Percentiles rank a stretch among this genome's conserved stretches.
phyloP scores from a whole-genome alignment of 371 early-diverging fungal genomes.

The Nematocida displodere region DNA sequence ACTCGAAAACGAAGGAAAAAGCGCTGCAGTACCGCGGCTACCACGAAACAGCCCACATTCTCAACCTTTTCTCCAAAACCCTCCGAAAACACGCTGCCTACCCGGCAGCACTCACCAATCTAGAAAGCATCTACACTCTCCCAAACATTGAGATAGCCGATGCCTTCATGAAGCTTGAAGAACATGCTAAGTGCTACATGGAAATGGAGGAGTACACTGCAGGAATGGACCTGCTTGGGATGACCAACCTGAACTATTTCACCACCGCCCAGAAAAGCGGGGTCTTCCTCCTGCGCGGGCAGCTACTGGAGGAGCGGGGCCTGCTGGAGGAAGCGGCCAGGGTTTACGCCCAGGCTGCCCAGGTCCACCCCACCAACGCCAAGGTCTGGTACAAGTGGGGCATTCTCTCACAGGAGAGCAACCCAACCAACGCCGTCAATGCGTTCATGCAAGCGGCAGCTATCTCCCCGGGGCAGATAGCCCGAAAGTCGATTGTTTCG shows the following conservation, averaged over 20 bases:
- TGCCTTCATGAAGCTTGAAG: slow-evolving; percentile 84
- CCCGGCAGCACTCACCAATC: slow-evolving; percentile 80
- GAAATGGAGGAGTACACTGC: slow-evolving; percentile 71
- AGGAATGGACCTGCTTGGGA: slow-evolving; percentile 91
- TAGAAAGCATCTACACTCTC: slow-evolving; percentile 88
- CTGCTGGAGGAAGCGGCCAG: slow-evolving; percentile 76
- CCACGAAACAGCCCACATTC: slow-evolving; percentile 97
- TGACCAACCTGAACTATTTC: slow-evolving; percentile 90
- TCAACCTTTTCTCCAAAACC: slow-evolving; percentile 96
- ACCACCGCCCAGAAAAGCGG: slow-evolving; percentile 85
- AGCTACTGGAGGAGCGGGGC: slow-evolving; percentile 65
- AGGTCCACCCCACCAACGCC: slow-evolving; percentile 76
- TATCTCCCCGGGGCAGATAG: slow-evolving; percentile 27
- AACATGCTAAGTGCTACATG: slow-evolving; percentile 92
- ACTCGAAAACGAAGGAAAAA: slow-evolving; percentile 70
- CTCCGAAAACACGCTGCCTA: slow-evolving; percentile 83
- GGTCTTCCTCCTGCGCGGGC: slow-evolving; percentile 85
- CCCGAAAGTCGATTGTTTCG: slow-evolving; percentile 38
- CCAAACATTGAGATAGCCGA: slow-evolving; percentile 98
- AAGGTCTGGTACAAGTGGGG: slow-evolving; percentile 96
- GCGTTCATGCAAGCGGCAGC: slow-evolving; percentile 80
- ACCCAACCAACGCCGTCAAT: slow-evolving; percentile 71
- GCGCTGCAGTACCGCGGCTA: slow-evolving; percentile 85
- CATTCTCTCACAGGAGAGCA: slow-evolving; percentile 66
- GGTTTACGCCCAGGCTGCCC: slow-evolving; percentile 82